phyloP scores from a whole-genome alignment of 306 rosid species.

The Glycine latifolia region DNA sequence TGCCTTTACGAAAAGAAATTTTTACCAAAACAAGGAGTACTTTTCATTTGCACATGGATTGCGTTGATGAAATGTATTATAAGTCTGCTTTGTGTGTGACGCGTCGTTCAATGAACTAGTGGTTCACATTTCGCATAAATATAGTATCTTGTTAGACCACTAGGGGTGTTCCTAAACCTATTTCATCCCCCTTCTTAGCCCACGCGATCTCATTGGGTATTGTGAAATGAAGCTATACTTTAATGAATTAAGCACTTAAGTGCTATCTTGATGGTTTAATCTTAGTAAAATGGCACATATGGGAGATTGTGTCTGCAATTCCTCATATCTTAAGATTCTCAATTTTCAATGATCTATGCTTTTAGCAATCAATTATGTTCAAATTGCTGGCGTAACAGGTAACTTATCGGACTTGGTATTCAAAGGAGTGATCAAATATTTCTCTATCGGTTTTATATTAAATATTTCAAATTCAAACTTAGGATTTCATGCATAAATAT shows the following conservation, averaged over 20 bases:
- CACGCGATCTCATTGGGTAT: conserved; percentile 48
- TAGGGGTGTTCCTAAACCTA: conserved; percentile 51
- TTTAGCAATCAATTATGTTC: conserved; percentile 37
- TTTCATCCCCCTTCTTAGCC: conserved; percentile 34
- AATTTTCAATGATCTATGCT: conserved; percentile 48
- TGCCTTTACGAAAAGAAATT: conserved; percentile 34
- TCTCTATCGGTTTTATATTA: not conserved
- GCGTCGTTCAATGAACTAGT: conserved; percentile 28
- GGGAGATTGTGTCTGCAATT: conserved; percentile 60
- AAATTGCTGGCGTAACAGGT: not conserved
- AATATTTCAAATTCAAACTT: too few relatives aligned
- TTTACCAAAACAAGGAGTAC: conserved; percentile 40
- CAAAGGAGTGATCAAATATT: not conserved
- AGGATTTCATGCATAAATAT: too few relatives aligned
- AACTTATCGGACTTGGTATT: not conserved
- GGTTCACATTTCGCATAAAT: conserved; percentile 52
- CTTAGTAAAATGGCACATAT: conserved; percentile 68
- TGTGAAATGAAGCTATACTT: conserved; percentile 20
- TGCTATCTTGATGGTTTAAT: conserved; percentile 56
- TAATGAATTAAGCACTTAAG: conserved; percentile 42
- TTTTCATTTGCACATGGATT: conserved; percentile 32
- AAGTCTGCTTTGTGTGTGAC: conserved; percentile 15
- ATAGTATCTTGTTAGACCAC: conserved; percentile 62
- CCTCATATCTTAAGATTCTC: conserved; percentile 57
- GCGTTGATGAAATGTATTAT: not conserved